phyloP scores from a whole-genome alignment of 2,329 filamentous ascomycete genomes.

The Botrytis sinoallii region DNA sequence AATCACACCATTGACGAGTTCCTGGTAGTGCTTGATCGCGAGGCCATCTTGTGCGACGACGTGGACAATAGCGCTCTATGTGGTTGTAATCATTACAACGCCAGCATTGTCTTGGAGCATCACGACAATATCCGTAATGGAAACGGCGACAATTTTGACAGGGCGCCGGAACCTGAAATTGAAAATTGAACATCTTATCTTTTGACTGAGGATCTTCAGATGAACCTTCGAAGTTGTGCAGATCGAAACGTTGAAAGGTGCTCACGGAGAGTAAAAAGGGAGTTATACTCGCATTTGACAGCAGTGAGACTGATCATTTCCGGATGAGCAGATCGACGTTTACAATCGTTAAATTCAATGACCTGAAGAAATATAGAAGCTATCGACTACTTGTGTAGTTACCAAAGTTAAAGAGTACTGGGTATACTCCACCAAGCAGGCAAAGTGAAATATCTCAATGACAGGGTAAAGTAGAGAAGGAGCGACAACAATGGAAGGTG shows the following conservation, averaged over 20 bases:
- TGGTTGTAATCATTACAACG: constrained; percentile 25
- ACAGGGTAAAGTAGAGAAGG: neutral
- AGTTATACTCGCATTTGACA: no score
- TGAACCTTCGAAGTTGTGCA: neutral
- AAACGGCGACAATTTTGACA: constrained; percentile 30
- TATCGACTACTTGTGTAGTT: neutral
- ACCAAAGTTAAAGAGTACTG: neutral
- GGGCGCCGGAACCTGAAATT: constrained; percentile 21
- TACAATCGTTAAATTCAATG: neutral
- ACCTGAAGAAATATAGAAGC: neutral
- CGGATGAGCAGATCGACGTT: neutral
- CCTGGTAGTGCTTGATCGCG: constrained; percentile 26
- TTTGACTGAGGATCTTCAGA: neutral
- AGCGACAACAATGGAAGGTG: neutral
- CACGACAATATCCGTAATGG: constrained; percentile 27
- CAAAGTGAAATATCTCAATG: neutral
- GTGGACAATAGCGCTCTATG: constrained; percentile 31
- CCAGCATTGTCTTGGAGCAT: constrained; percentile 25
- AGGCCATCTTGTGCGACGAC: constrained; percentile 19
- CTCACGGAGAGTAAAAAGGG: neutral
- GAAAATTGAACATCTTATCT: constrained; percentile 18
- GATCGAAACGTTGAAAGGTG: no score
- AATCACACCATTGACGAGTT: constrained; percentile 27
- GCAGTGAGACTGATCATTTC: neutral
- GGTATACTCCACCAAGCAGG: neutral